A percentile compares a stretch with the other conserved stretches of the same genome.
Evolutionary conservation across 1,284 basidiomycete species (phyloP).

Genomic region (Cryptococcus deneoformans): DNA sequence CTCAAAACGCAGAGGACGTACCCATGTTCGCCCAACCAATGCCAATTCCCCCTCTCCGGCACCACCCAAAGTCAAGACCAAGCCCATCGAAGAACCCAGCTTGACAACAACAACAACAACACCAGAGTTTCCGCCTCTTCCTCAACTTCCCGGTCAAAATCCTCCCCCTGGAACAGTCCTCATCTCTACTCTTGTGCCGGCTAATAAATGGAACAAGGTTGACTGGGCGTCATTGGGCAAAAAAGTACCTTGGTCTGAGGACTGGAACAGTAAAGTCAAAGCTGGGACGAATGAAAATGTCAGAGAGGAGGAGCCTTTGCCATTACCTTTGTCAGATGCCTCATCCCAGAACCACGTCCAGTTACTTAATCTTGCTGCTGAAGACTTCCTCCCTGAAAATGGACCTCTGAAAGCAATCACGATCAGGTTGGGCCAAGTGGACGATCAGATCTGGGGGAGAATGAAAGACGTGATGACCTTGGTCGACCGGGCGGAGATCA

Average conservation of each 20-base stretch:
- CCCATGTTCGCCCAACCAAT: conserved; percentile 12
- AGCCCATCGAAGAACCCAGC: neutral
- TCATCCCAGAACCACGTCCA: neutral
- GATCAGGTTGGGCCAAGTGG: conserved; percentile 29
- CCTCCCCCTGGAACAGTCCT: conserved; percentile 35
- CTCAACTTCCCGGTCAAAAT: conserved; percentile 24
- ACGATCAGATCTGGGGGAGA: conserved; percentile 31
- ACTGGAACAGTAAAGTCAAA: neutral
- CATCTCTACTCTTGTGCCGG: conserved; percentile 33
- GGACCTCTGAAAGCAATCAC: conserved; percentile 33
- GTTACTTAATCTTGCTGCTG: conserved; percentile 35
- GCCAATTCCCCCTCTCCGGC: neutral
- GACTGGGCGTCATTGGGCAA: conserved; percentile 29
- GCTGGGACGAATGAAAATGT: neutral
- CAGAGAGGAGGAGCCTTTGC: neutral
- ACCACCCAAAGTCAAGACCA: neutral
- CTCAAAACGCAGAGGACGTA: conserved; percentile 4
- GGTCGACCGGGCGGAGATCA: conserved; percentile 29
- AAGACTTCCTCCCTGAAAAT: conserved; percentile 27
- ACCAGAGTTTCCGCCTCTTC: conserved; percentile 10
- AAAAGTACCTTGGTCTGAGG: conserved; percentile 25
- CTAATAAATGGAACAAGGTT: conserved; percentile 25
- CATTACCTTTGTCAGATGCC: neutral
- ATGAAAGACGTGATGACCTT: conserved; percentile 29
- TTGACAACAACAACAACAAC: neutral